Percentiles rank a stretch among this genome's conserved stretches.
Conservation (phyloP, 2,329 filamentous ascomycete species). For the Colletotrichum echinochloae region DNA sequence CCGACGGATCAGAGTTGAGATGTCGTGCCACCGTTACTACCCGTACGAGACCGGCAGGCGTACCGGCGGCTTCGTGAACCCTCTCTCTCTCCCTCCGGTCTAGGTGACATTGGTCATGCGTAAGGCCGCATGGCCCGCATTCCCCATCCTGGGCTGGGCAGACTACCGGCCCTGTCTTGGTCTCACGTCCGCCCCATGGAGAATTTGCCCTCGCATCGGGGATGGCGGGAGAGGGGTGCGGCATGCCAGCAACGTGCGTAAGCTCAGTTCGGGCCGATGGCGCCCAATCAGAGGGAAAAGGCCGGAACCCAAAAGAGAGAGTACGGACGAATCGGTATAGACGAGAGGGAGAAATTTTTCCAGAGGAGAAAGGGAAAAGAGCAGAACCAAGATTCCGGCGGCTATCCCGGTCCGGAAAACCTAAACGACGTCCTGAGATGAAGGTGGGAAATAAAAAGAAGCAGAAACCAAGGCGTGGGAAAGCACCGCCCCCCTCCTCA, state of each 20-base stretch:
- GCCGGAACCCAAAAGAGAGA: fast-evolving
- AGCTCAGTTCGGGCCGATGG: not conserved
- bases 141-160: not conserved
- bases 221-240: too few relatives aligned
- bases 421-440: too few relatives aligned
- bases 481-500: too few relatives aligned
- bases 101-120: not conserved
- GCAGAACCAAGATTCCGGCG: too few relatives aligned
- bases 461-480: not conserved
- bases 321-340: too few relatives aligned
- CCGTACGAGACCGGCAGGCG: not conserved
- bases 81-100: not conserved
- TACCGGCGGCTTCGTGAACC: not conserved
- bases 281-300: not conserved
- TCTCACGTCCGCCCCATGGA: not conserved
- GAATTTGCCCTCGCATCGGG: not conserved
- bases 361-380: too few relatives aligned
- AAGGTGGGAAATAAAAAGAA: too few relatives aligned
- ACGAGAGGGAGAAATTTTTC: not conserved
- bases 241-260: not conserved
- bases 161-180: not conserved
- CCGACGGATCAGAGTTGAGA: too few relatives aligned
- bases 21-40: not conserved
- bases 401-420: too few relatives aligned
- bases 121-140: too few relatives aligned